Base-by-base conservation (phyloP, 176 grass and related monocot species). In the Miscanthus lutarioriparius region DNA sequence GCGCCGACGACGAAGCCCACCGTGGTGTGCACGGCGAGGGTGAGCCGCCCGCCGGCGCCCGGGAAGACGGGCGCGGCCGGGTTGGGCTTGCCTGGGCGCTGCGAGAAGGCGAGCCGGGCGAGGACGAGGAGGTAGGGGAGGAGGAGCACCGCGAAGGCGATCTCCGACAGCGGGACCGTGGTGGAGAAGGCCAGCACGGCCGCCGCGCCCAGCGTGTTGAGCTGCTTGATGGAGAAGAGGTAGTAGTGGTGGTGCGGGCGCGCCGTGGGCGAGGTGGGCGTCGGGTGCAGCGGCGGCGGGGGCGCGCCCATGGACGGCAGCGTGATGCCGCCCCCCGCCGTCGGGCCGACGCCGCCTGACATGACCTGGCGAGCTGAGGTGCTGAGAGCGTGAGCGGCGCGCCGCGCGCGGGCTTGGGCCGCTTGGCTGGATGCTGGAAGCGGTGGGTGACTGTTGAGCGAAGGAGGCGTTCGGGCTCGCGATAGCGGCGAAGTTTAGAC, bases 161-260 rank as follows among this genome's bases (percentile, higher is more conserved):
- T 79, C 13, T 89, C 83, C 66, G 84, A 54, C 47, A 81, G 76
- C 32, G 90, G 87, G 13, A 86, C 86, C 70, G 80, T 66, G 79
- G 77, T 85, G 79, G 88, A 87, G 77, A 80, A 63, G 79, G 94
- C 88, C 1, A 96, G 85, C 84, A 82, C 76, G 15, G 82, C 77
- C 5, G 84, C 85, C 0, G 88, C 86, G 80, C 88, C 73, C 69
- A 95, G 79, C 72, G 87, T 70, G 91, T 72, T 85, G 88, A 95
- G 82, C 87, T 95, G 90, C 85, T 89, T 88, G 81, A 90, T 88
- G 85, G 92, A 95, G 63, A 90, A 89, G 82, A 88, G 88, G 40
- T 80, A 87, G 87, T 88, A 89, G 88, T 79, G 51, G 74, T 82
- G 88, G 77, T 65, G 81, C 25, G 86, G 87, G 4, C 80, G 84